phyloP scores from a whole-genome alignment of 495 filamentous ascomycete genomes.

The Hypomontagnella submonticulosa region DNA sequence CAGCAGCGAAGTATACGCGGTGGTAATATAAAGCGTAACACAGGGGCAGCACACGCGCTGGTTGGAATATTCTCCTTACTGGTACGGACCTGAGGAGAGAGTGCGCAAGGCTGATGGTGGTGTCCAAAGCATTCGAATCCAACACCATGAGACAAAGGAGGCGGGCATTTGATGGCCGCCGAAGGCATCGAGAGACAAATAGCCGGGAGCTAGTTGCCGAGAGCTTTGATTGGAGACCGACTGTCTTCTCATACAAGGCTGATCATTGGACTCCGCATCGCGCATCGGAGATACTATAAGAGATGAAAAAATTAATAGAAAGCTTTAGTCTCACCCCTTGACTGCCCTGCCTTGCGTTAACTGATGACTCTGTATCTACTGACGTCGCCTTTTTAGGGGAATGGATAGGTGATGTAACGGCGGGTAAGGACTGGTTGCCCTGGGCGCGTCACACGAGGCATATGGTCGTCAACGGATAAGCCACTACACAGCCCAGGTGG shows the following conservation, averaged over 20 bases:
- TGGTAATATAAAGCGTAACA: slow-evolving; percentile 43
- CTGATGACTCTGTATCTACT: not conserved
- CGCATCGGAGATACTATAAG: slow-evolving; percentile 11
- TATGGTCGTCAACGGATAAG: too few relatives aligned
- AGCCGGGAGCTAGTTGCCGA: slow-evolving; percentile 14
- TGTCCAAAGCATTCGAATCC: slow-evolving; percentile 15
- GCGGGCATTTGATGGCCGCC: slow-evolving; percentile 8
- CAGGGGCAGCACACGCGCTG: slow-evolving; percentile 13
- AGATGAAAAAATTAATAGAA: slow-evolving; percentile 35
- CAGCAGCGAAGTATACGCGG: slow-evolving; percentile 25
- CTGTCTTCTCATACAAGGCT: slow-evolving; percentile 19
- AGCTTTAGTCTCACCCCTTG: slow-evolving; percentile 15
- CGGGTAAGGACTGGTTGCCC: too few relatives aligned
- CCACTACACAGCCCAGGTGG: too few relatives aligned
- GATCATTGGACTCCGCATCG: slow-evolving; percentile 30
- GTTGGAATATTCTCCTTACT: slow-evolving; percentile 25
- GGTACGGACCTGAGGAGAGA: slow-evolving; percentile 6
- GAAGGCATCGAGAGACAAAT: slow-evolving; percentile 11
- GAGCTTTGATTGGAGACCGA: slow-evolving; percentile 2
- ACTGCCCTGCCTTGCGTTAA: not conserved
- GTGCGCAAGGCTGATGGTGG: slow-evolving; percentile 17
- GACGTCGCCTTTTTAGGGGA: not conserved
- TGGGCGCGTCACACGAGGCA: too few relatives aligned
- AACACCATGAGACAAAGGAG: slow-evolving; percentile 13
- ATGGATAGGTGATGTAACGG: too few relatives aligned